Conservation (phyloP, 768 basidiomycete species). For the Coprinopsis sp. region DNA sequence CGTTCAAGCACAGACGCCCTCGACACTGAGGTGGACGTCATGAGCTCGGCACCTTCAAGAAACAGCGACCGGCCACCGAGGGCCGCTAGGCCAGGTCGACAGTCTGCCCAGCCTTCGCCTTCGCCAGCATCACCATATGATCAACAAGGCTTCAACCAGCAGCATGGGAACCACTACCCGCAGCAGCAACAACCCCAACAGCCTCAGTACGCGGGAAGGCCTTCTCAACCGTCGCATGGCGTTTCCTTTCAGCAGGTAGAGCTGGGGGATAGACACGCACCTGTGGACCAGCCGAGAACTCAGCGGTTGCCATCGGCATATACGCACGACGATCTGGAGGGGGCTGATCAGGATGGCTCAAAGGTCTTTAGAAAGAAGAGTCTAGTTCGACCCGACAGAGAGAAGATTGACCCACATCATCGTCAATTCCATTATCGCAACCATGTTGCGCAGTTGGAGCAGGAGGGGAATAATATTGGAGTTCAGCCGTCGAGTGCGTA, state of each 20-base stretch:
- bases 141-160: constrained; percentile 30
- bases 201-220: constrained; percentile 22
- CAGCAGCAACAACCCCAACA: constrained; percentile 24
- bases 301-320: constrained; percentile 46
- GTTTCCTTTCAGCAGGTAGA: constrained; percentile 71
- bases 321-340: constrained; percentile 40
- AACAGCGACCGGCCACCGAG: constrained; percentile 52
- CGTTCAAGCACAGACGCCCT: not conserved
- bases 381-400: constrained; percentile 87
- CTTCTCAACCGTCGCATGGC: constrained; percentile 29
- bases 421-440: constrained; percentile 91
- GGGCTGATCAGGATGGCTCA: constrained; percentile 39
- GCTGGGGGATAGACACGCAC: constrained; percentile 60
- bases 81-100: constrained; percentile 42
- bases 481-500: constrained; percentile 82
- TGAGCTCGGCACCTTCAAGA: constrained; percentile 11
- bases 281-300: constrained; percentile 48
- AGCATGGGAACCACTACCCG: constrained; percentile 31
- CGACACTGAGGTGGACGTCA: not conserved
- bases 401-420: constrained; percentile 94
- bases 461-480: constrained; percentile 61
- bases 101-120: constrained; percentile 32
- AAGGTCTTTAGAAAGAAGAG: constrained; percentile 82
- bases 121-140: constrained; percentile 37
- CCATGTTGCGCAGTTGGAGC: constrained; percentile 75